Evolutionary conservation across 2,329 filamentous ascomycete genomes (phyloP), one percentile per base, ranked within the genome.

Genomic region (Fusarium sp.): DNA sequence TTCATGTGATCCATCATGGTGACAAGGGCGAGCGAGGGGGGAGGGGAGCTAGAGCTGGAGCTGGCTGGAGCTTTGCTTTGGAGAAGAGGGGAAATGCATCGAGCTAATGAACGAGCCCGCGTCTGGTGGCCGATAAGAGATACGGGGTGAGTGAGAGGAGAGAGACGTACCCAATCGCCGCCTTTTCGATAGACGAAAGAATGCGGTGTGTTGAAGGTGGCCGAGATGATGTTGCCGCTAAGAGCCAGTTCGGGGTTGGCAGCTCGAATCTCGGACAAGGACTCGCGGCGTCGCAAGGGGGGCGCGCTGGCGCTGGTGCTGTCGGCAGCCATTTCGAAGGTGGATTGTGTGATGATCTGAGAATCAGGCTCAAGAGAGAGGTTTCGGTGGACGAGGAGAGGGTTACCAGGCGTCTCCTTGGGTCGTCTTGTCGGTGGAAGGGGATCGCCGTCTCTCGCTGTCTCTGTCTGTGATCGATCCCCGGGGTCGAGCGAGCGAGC

Each of bases 161-260:
- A 72, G 48, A 43, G 66, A 79, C 89, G 79, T 81, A 92, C 90
- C 91, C 91, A 92, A 76, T 92, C 88, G 66, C 87, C 84, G 18
- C 87, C 87, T 76, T 88, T 89, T 75, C 85, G 86, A 77, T 91
- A 92, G 69, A 87, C 87, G 66, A 92, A 81, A 34, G 88, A 85
- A 77, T 92, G 87, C 30, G 91, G 90, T 71, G 91, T 88, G 70
- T 88, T 91, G 76, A 92, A 92, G 20, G 90, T 91, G 23, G 88
- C 90, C 3, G 91, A 92, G 75, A 92, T 92, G 76, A 92, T 88
- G 80, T 90, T 91, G n/a, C 91, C 91, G 72, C 86, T 91, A 60
- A 92, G 84, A 34, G 85, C 84, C 52, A 92, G 81, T 69, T 89
- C 87, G 10, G 90, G 90, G 74, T 90, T 88, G 65, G 86, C 86